phyloP scores from a whole-genome alignment of 768 basidiomycete species.

The Suillus paluster region DNA sequence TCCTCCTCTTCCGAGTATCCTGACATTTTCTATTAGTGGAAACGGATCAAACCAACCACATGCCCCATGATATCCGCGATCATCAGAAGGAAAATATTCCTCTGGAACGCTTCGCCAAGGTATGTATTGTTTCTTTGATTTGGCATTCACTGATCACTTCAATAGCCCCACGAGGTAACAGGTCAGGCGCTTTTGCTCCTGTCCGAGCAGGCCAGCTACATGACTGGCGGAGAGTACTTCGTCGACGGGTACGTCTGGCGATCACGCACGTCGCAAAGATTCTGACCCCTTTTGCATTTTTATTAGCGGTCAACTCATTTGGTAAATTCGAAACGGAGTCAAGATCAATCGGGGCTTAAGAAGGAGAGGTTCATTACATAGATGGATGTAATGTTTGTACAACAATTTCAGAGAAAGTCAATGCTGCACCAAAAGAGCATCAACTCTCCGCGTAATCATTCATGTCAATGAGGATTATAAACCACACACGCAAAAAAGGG shows the following conservation, averaged over 20 bases:
- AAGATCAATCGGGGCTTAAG: background rate
- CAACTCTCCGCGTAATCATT: background rate
- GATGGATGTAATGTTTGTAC: background rate
- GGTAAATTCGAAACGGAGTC: conserved; percentile 23
- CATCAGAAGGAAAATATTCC: conserved; percentile 57
- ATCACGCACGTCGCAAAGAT: background rate
- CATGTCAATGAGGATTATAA: no score
- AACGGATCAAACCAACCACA: conserved; percentile 60
- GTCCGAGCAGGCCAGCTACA: conserved; percentile 54
- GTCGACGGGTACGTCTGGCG: conserved; percentile 53
- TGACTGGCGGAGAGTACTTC: conserved; percentile 62
- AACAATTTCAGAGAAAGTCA: background rate
- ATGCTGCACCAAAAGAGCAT: background rate
- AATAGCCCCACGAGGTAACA: conserved; percentile 59
- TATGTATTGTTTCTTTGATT: conserved; percentile 15
- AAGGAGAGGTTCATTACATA: background rate
- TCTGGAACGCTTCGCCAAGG: conserved; percentile 61
- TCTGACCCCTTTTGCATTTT: background rate
- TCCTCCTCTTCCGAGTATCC: background rate
- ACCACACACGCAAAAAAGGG: no score
- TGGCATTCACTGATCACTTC: background rate
- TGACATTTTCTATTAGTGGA: conserved; percentile 41
- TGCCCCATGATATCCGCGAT: conserved; percentile 53
- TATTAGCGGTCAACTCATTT: conserved; percentile 36
- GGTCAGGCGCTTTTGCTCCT: conserved; percentile 59